Conservation (phyloP, 2,329 filamentous ascomycete species). For the Diaporthe citri region DNA sequence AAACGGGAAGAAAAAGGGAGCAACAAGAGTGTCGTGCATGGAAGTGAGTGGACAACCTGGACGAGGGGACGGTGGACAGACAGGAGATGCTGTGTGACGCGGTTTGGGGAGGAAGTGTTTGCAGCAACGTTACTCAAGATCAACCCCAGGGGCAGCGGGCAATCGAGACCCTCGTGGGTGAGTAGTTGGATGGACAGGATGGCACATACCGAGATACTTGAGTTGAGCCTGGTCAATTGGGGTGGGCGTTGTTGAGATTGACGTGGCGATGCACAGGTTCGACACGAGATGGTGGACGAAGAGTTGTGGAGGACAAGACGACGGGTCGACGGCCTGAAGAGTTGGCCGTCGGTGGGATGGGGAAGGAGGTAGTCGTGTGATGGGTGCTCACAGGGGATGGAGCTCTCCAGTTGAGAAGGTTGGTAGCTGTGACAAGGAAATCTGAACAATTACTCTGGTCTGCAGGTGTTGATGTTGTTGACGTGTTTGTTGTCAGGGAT, state of each 20-base stretch:
- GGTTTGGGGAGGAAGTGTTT: slow-evolving; percentile 39
- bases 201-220: slow-evolving; percentile 31
- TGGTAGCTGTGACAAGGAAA: not conserved
- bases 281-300: slow-evolving; percentile 3
- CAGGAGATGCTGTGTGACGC: slow-evolving; percentile 39
- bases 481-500: slow-evolving; percentile 16
- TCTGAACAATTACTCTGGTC: not conserved
- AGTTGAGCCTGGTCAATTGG: slow-evolving; percentile 22
- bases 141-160: slow-evolving; percentile 32
- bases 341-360: not conserved
- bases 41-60: slow-evolving; percentile 28
- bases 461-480: not conserved
- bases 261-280: slow-evolving; percentile 30
- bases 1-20: not conserved
- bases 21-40: slow-evolving; percentile 11
- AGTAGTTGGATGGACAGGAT: slow-evolving; percentile 6
- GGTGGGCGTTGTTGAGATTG: slow-evolving; percentile 6
- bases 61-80: slow-evolving; percentile 36
- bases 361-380: not conserved
- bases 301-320: not conserved
- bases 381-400: not conserved
- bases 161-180: slow-evolving; percentile 23
- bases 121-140: slow-evolving; percentile 38
- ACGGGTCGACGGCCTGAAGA: not conserved
- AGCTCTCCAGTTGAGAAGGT: not conserved